Percentiles rank a stretch among this genome's conserved stretches.
Evolutionary conservation across 208 protist genomes (phyloP).

Genomic region (Trichomonas tenax): DNA sequence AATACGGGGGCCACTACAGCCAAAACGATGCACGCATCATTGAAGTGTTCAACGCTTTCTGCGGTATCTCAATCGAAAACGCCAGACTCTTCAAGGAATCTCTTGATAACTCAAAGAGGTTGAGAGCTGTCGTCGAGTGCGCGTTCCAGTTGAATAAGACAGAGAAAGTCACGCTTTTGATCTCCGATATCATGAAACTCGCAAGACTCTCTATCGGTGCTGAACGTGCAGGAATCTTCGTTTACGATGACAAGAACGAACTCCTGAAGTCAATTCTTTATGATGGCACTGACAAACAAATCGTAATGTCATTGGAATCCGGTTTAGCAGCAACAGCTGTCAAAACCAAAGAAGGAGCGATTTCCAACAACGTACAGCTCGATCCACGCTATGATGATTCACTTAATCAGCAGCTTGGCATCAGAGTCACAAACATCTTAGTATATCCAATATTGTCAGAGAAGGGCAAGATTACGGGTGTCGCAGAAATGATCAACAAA

Average conservation of each 20-base stretch:
- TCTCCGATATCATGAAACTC: not conserved
- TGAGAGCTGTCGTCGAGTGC: not conserved
- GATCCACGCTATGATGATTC: not conserved
- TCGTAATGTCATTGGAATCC: not conserved
- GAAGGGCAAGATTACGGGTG: not conserved
- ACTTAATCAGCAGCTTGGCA: not conserved
- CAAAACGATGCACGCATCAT: not conserved
- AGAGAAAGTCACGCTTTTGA: not conserved
- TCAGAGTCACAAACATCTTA: not conserved
- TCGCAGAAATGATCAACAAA: slow-evolving; percentile 7
- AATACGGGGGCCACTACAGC: not conserved
- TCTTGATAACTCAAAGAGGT: not conserved
- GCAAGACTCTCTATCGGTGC: not conserved
- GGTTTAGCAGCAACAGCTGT: not conserved
- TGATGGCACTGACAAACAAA: not conserved
- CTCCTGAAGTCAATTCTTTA: not conserved
- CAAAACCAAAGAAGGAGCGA: not conserved
- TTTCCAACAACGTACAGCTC: not conserved
- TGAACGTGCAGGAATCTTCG: not conserved
- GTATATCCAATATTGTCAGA: not conserved
- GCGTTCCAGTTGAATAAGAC: not conserved
- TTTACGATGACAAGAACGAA: not conserved
- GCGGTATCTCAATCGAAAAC: slow-evolving; percentile 4
- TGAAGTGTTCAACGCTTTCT: not conserved
- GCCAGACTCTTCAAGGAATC: not conserved